phyloP scores from a whole-genome alignment of 1,284 basidiomycete species.

The Cryptococcus amylolentus region DNA sequence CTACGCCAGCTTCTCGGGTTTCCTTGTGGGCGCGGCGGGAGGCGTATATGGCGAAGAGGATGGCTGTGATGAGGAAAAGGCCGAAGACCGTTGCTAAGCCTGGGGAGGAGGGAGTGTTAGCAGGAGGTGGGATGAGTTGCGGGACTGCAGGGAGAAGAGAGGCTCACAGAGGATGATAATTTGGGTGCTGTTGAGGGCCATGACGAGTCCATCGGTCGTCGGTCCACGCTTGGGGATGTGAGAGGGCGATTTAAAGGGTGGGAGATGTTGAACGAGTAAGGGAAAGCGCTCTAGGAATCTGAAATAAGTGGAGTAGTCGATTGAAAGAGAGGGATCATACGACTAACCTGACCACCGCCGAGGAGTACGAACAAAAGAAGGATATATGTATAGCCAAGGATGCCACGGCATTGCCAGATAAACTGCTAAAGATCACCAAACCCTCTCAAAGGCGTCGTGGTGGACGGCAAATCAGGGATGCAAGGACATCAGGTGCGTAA shows the following conservation, averaged over 20 bases:
- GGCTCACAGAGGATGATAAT: constrained; percentile 7
- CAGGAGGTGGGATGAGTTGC: background rate
- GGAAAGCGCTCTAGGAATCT: background rate
- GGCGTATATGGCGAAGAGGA: constrained; percentile 11
- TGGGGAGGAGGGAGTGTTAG: background rate
- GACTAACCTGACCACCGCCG: background rate
- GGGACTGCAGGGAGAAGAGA: background rate
- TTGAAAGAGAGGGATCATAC: background rate
- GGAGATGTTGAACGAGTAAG: too few relatives aligned
- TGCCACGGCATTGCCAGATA: too few relatives aligned
- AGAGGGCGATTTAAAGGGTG: background rate
- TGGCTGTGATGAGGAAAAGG: background rate
- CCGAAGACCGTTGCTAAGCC: constrained; percentile 2
- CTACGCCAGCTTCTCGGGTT: constrained; percentile 2
- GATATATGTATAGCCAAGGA: too few relatives aligned
- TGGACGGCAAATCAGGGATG: too few relatives aligned
- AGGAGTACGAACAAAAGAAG: background rate
- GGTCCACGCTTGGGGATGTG: background rate
- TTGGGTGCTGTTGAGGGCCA: constrained; percentile 5
- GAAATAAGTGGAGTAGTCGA: background rate
- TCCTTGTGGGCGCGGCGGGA: constrained; percentile 3
- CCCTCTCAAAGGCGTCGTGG: too few relatives aligned
- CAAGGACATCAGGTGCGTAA: too few relatives aligned
- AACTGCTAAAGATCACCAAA: too few relatives aligned
- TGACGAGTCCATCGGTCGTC: background rate